Conservation (phyloP, 176 grass and related monocot genomes). For the Typha latifolia region DNA sequence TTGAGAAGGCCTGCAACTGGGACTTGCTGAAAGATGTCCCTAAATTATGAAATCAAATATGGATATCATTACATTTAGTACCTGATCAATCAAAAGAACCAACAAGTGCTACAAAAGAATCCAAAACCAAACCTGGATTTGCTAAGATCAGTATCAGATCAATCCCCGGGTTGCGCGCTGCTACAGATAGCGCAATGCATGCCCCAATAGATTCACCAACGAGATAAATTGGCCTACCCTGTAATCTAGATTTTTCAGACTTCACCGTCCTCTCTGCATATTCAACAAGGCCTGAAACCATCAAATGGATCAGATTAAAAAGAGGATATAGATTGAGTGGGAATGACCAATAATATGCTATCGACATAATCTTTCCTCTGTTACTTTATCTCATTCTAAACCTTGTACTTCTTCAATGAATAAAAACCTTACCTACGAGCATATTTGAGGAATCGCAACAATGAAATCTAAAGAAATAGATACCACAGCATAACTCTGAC, state of each 20-base stretch:
- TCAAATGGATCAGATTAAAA: neutral
- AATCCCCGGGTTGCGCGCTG: conserved; percentile 45
- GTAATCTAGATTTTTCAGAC: conserved; percentile 32
- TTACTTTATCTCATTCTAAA: too few relatives aligned
- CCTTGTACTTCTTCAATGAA: too few relatives aligned
- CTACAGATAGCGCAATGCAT: conserved; percentile 74
- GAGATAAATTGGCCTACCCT: conserved; percentile 59
- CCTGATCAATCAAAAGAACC: conserved; percentile 6
- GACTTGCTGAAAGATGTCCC: conserved; percentile 60
- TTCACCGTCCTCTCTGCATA: conserved; percentile 61
- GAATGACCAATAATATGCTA: neutral
- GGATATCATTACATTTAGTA: neutral
- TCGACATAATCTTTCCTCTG: too few relatives aligned
- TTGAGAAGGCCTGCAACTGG: conserved; percentile 33
- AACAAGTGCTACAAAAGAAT: neutral
- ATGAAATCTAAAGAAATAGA: too few relatives aligned
- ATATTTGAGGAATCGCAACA: too few relatives aligned
- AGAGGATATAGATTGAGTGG: neutral
- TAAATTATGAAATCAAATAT: conserved; percentile 12
- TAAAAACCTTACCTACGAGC: too few relatives aligned
- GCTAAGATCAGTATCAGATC: conserved; percentile 68
- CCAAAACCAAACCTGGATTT: conserved; percentile 65
- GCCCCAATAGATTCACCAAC: conserved; percentile 78
- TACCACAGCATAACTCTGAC: neutral
- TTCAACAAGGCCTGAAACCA: conserved; percentile 50